Evolutionary conservation across 2,329 filamentous ascomycete species (phyloP), one percentile per base, ranked within the genome.

Genomic region (Chrysoporthe austroafricana): DNA sequence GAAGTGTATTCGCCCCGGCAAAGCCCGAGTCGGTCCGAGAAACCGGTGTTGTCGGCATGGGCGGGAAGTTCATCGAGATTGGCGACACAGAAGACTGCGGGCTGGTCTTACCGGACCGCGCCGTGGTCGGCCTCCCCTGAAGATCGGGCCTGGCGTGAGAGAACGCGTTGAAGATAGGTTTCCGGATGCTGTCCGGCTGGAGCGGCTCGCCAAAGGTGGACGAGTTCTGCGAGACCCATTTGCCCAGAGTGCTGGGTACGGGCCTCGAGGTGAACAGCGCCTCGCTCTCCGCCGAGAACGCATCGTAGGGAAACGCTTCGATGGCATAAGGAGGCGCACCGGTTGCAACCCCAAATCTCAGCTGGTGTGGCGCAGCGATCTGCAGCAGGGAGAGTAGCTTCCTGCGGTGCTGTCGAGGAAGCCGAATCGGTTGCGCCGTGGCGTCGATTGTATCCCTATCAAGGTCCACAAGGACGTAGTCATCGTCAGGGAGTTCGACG

Each of bases 401-500:
- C 71, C 94, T 87, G 61, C 96, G 89, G 77, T 96, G 92, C 75
- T 97, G 95, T 70, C 93, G 90, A 11, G 96, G 96, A 34, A 99
- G 84, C 56, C 90, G 85, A 59, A 88, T 86, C n/a, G 94, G 93
- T 67, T 90, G 87, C 6, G 88, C 84, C 1, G 93, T 96, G 61
- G 93, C 91, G 76, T 97, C 93, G 69, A 99, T 94, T 18, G 90
- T 90, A 78, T 99, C 92, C 77, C 91, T 89, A 78, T 99, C 96
- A 63, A 99, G 83, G 78, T 99, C 96, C 46, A 98, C 94, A 18
- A 98, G 84, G 21, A 98, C 94, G 77, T 95, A 98, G 76, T 98
- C 96, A 74, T 98, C 96, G 7, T 97, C 93, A 0, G 96, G 96
- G 54, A 98, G 86, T 73, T 94, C 90, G 59, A 94, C 87, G 67